Conservation (phyloP, 2,329 filamentous ascomycete genomes). For the Ophiocordyceps robertsii region DNA sequence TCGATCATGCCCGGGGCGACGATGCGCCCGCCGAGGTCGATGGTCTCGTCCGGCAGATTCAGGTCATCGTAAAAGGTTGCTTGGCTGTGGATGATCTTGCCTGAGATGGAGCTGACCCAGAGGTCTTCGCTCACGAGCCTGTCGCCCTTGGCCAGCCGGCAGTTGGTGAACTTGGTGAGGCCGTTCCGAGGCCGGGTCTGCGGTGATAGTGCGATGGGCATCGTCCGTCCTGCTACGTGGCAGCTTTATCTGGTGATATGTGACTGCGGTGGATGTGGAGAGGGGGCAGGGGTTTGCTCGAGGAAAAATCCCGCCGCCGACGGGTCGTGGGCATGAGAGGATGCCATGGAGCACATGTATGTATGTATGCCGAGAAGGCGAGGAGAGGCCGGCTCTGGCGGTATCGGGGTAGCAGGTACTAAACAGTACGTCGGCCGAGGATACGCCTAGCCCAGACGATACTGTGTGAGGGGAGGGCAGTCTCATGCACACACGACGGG, state of each 20-base stretch:
- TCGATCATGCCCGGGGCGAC: constrained; percentile 80
- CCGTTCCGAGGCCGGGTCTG: constrained; percentile 26
- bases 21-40: constrained; percentile 74
- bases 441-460: no score
- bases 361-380: no score
- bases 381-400: no score
- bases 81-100: constrained; percentile 67
- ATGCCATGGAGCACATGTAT: no score
- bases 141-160: constrained; percentile 57
- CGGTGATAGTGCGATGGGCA: constrained; percentile 33
- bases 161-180: constrained; percentile 85
- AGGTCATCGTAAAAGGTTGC: constrained; percentile 55
- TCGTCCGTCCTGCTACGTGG: constrained; percentile 12
- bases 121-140: constrained; percentile 62
- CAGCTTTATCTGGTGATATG: background rate
- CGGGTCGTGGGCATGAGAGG: no score
- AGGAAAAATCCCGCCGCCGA: no score
- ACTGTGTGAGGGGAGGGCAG: no score
- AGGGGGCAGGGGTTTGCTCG: no score
- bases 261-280: no score
- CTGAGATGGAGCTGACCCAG: constrained; percentile 74
- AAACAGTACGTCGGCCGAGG: no score
- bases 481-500: no score
- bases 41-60: constrained; percentile 54
- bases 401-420: no score